Evolutionary conservation across 306 rosid species (phyloP).

Genomic region (Cucurbita pepo): DNA sequence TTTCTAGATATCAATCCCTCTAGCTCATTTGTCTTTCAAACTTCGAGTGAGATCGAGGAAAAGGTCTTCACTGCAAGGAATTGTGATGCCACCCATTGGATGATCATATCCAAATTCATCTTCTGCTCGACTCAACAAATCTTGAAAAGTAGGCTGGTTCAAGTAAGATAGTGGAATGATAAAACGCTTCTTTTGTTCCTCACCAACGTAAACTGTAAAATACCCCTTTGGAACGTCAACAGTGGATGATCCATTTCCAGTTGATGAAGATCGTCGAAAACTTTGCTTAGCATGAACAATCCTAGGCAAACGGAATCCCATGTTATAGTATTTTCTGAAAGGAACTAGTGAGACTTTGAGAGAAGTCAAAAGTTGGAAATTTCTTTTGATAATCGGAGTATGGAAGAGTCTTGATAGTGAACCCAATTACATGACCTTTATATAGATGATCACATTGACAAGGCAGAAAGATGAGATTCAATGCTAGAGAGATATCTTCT

Average conservation of each 20-base stretch:
- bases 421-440: background rate
- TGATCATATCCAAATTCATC: slow-evolving; percentile 29
- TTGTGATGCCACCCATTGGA: slow-evolving; percentile 26
- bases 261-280: slow-evolving; percentile 9
- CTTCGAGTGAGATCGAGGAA: background rate
- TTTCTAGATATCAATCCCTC: background rate
- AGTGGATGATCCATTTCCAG: background rate
- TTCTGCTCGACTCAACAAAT: slow-evolving; percentile 11
- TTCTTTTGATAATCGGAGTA: background rate
- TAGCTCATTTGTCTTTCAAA: background rate
- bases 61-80: slow-evolving; percentile 8
- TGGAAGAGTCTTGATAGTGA: slow-evolving; percentile 1
- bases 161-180: slow-evolving; percentile 19
- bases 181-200: slow-evolving; percentile 11
- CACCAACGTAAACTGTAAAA: slow-evolving; percentile 23
- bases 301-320: slow-evolving; percentile 6
- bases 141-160: slow-evolving; percentile 20
- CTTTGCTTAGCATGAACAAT: background rate
- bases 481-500: background rate
- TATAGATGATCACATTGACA: background rate
- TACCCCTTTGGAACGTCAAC: slow-evolving; percentile 18
- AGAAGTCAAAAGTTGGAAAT: background rate
- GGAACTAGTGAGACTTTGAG: background rate
- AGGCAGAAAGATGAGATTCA: background rate
- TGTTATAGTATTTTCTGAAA: background rate